phyloP scores from a whole-genome alignment of 176 grass and related monocot genomes.

The Stipa capillata region DNA sequence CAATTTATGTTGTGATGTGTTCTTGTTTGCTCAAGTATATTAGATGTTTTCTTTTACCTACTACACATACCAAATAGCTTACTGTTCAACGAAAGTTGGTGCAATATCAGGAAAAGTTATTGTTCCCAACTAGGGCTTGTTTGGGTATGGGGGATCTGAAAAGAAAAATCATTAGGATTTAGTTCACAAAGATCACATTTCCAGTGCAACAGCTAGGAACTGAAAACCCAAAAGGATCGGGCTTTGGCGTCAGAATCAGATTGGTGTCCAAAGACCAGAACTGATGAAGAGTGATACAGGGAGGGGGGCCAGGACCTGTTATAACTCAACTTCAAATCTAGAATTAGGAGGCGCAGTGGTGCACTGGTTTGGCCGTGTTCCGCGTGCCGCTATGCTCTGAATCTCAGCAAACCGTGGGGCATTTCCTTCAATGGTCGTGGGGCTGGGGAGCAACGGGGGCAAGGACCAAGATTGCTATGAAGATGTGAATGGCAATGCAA shows the following conservation, averaged over 20 bases:
- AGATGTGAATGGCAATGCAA: not conserved
- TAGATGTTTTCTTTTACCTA: not conserved
- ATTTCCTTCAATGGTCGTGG: not conserved
- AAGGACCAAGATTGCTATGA: not conserved
- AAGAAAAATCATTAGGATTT: too few relatives aligned
- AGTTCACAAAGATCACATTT: too few relatives aligned
- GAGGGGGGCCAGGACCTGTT: not conserved
- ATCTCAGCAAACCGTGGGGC: not conserved
- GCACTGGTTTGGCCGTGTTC: not conserved
- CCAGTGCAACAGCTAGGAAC: not conserved
- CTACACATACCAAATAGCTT: too few relatives aligned
- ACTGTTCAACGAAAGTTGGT: too few relatives aligned
- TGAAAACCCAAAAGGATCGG: not conserved
- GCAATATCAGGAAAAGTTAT: too few relatives aligned
- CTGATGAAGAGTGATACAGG: too few relatives aligned
- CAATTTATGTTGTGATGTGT: not conserved
- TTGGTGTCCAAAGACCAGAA: not conserved
- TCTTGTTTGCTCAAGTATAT: not conserved
- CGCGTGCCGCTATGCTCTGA: not conserved
- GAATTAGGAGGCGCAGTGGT: not conserved
- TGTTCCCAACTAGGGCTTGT: too few relatives aligned
- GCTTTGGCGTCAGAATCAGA: not conserved
- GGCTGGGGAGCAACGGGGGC: not conserved
- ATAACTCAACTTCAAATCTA: not conserved
- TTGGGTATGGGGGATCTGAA: too few relatives aligned